Evolutionary conservation across 73 alveolate genomes (phyloP).

Genomic region (Paramecium pentaurelia): DNA sequence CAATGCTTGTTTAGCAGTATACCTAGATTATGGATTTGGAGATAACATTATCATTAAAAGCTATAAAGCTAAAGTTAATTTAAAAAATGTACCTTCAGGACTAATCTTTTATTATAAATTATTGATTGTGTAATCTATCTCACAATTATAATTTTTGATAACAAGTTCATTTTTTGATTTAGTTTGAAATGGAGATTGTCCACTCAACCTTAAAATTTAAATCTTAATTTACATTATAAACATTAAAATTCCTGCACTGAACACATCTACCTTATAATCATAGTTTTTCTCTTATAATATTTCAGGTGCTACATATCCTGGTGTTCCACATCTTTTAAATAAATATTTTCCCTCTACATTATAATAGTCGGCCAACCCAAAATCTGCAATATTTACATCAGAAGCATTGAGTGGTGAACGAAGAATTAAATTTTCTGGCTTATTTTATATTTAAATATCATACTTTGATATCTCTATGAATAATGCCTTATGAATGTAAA

Average conservation of each 20-base stretch:
- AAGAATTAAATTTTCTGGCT: conserved; percentile 57
- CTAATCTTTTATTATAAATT: conserved; percentile 1
- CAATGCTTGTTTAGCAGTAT: conserved; percentile 46
- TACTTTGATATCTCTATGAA: conserved; percentile 67
- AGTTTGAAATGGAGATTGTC: conserved; percentile 55
- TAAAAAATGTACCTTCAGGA: conserved; percentile 14
- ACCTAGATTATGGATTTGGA: conserved; percentile 34
- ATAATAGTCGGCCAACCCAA: conserved; percentile 61
- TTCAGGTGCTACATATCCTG: conserved; percentile 63
- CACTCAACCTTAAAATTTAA: background rate
- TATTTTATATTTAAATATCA: conserved; percentile 14
- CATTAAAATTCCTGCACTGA: conserved; percentile 61
- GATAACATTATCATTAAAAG: background rate
- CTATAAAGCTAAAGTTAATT: background rate
- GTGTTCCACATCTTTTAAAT: conserved; percentile 63
- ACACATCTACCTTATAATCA: conserved; percentile 54
- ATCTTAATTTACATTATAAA: conserved; percentile 26
- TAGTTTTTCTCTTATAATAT: conserved; percentile 45
- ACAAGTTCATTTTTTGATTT: conserved; percentile 55
- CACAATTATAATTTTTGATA: conserved; percentile 53
- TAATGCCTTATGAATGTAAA: conserved; percentile 62
- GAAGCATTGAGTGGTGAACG: conserved; percentile 10
- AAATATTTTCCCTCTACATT: conserved; percentile 53
- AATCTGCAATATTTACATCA: conserved; percentile 58
- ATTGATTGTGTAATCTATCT: conserved; percentile 18